phyloP scores from a whole-genome alignment of 2,329 filamentous ascomycete genomes.

The Lasiodiplodia sp. region DNA sequence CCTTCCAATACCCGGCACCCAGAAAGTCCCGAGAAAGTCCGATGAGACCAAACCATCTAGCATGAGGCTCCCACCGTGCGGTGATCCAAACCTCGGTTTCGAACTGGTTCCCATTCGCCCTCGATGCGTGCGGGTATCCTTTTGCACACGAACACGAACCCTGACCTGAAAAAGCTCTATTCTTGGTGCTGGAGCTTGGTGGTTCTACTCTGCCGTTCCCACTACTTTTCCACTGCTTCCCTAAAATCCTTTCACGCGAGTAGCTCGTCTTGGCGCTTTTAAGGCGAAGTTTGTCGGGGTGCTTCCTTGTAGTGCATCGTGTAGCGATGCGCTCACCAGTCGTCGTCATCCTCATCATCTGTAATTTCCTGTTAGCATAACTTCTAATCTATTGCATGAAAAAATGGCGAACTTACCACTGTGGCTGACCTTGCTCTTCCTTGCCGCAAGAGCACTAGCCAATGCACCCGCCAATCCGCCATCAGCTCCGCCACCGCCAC shows the following conservation, averaged over 20 bases:
- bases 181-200: not conserved
- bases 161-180: not conserved
- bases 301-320: not conserved
- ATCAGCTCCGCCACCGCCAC: constrained; percentile 47
- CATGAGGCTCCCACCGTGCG: not conserved
- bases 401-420: constrained; percentile 70
- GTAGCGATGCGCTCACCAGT: constrained; percentile 61
- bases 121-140: not conserved
- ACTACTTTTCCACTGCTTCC: not conserved
- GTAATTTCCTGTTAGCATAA: constrained; percentile 38
- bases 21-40: not conserved
- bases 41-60: not conserved
- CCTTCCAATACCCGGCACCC: not conserved
- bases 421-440: constrained; percentile 92
- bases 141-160: not conserved
- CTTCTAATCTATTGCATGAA: not conserved
- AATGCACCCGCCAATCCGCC: constrained; percentile 59
- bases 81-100: not conserved
- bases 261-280: not conserved
- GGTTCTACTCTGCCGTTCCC: not conserved
- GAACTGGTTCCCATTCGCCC: not conserved
- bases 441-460: constrained; percentile 81
- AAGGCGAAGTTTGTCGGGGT: not conserved
- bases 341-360: constrained; percentile 82
- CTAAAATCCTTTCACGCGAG: not conserved